Evolutionary conservation across 768 basidiomycete species (phyloP).

Genomic region (Lyophyllum shimeji): DNA sequence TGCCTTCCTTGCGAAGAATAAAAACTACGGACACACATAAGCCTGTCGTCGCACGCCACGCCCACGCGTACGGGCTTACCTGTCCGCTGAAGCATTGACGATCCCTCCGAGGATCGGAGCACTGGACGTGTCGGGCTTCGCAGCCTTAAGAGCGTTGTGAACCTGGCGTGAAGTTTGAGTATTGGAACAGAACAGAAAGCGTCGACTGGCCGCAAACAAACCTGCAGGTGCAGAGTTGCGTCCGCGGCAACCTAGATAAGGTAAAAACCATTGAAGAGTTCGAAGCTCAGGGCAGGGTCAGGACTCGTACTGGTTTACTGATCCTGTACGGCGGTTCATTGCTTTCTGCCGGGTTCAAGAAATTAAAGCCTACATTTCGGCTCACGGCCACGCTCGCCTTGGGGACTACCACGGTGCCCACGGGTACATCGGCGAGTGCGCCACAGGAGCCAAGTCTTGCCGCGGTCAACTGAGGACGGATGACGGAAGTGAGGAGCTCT

Average conservation of each 20-base stretch:
- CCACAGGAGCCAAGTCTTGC: conserved; percentile 82
- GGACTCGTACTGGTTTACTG: conserved; percentile 54
- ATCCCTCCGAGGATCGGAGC: conserved; percentile 41
- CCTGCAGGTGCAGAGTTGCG: conserved; percentile 45
- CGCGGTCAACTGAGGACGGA: conserved; percentile 6
- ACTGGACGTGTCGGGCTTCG: conserved; percentile 39
- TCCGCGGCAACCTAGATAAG: conserved; percentile 58
- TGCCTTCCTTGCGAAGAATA: conserved; percentile 86
- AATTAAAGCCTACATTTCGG: conserved; percentile 79
- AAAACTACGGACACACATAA: conserved; percentile 47
- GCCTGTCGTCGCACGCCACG: conserved; percentile 2
- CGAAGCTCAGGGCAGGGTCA: not conserved
- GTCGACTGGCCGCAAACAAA: conserved; percentile 27
- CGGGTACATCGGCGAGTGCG: conserved; percentile 61
- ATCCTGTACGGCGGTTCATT: conserved; percentile 59
- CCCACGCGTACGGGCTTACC: conserved; percentile 36
- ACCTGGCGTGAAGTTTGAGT: conserved; percentile 35
- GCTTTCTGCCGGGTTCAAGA: conserved; percentile 42
- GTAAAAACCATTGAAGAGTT: conserved; percentile 9
- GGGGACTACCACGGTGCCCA: conserved; percentile 78
- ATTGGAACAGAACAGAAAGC: not conserved
- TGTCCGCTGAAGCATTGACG: conserved; percentile 82
- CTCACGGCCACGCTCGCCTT: conserved; percentile 64
- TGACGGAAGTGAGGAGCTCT: conserved; percentile 5
- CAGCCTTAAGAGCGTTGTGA: conserved; percentile 39